Evolutionary conservation across 768 basidiomycete species (phyloP).

Genomic region (Leccinum subtestaceum): DNA sequence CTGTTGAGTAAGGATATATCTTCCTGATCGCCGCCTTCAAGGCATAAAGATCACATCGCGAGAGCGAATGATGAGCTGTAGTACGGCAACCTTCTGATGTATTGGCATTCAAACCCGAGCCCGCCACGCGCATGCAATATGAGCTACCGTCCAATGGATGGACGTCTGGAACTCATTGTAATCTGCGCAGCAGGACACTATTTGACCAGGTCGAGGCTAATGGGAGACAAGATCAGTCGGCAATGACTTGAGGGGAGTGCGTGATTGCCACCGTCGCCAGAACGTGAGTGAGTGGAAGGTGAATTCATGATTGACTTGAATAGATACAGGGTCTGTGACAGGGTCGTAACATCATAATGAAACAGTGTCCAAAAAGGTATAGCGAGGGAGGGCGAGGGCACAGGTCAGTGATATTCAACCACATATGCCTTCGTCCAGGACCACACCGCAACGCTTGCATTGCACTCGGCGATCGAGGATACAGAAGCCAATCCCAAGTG

Average conservation of each 20-base stretch:
- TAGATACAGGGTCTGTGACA: conserved; percentile 15
- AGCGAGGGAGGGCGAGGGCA: neutral
- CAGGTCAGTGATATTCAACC: conserved; percentile 14
- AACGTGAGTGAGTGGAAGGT: neutral
- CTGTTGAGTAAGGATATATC: too few species aligned
- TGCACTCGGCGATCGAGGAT: conserved; percentile 68
- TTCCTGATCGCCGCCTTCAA: too few species aligned
- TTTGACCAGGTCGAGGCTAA: neutral
- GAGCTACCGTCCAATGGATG: too few species aligned
- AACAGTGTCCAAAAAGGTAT: neutral
- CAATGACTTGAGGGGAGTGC: neutral
- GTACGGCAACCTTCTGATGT: neutral
- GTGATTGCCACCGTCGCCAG: neutral
- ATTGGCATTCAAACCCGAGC: neutral
- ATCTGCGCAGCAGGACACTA: too few species aligned
- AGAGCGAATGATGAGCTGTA: neutral
- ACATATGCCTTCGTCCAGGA: conserved; percentile 39
- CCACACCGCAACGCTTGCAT: conserved; percentile 51
- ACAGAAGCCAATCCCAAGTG: conserved; percentile 75
- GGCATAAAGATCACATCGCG: neutral
- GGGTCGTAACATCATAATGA: neutral
- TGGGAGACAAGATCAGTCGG: neutral
- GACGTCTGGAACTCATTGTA: too few species aligned
- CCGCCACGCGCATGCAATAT: too few species aligned
- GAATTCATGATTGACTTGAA: conserved; percentile 6